These are phyloP conservation scores for Protomyces pachydermus DNA, from an alignment of 1,139 yeast species.

Conservation along the genomic window DNA sequence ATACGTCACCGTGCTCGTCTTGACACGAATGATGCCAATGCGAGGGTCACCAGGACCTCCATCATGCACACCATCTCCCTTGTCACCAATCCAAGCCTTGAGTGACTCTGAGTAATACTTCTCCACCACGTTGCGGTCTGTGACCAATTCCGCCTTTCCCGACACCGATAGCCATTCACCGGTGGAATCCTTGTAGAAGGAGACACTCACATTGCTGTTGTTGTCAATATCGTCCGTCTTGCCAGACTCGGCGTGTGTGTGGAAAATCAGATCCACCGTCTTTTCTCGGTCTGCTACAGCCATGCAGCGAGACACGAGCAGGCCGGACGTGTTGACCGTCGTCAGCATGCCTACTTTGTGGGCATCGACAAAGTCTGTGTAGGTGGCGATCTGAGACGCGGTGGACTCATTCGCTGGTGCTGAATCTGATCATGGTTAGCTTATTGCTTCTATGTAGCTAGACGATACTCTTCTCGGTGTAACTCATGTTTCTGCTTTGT, in stretches of 20 bases:
- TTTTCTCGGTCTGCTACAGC: constrained; percentile 31
- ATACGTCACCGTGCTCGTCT: constrained; percentile 31
- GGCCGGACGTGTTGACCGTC: constrained; percentile 24
- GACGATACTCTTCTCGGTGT: not conserved
- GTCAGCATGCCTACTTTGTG: constrained; percentile 29
- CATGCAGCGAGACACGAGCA: constrained; percentile 40
- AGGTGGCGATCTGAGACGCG: constrained; percentile 5
- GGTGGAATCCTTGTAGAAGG: constrained; percentile 72
- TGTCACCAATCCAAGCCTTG: constrained; percentile 77
- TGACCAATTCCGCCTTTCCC: constrained; percentile 47
- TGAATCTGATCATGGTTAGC: not conserved
- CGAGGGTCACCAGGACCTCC: constrained; percentile 37
- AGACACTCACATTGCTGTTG: constrained; percentile 82
- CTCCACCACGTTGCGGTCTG: constrained; percentile 28
- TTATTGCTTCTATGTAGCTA: not conserved
- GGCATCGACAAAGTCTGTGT: constrained; percentile 13
- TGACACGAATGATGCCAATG: constrained; percentile 32
- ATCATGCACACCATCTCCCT: constrained; percentile 27
- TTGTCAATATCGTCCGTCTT: constrained; percentile 35
- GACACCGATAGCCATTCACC: constrained; percentile 86
- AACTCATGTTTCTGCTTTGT: not conserved
- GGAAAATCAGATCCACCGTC: constrained; percentile 32
- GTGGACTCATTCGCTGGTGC: constrained; percentile 13
- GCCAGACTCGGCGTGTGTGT: constrained; percentile 30
- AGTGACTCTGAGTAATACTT: constrained; percentile 53